These are phyloP conservation scores for Solanum chacoense DNA, from an alignment of 305 asterid species.

Conservation along the genomic window DNA sequence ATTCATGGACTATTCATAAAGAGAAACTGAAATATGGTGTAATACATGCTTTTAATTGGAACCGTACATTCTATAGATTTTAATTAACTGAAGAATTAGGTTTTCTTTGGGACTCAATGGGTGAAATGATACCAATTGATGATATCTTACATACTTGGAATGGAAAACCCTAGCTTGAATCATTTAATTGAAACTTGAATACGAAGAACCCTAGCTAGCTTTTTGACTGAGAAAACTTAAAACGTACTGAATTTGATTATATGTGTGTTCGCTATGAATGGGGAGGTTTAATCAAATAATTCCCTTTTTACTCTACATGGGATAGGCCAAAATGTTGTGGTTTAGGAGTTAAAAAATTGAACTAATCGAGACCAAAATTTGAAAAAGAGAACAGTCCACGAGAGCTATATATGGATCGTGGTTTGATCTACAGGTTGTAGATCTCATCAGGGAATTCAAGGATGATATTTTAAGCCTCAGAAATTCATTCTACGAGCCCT, in stretches of 20 bases:
- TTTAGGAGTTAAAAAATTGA: too few relatives aligned
- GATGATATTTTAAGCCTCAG: not conserved
- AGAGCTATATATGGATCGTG: not conserved
- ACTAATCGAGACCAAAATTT: too few relatives aligned
- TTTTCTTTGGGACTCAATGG: not conserved
- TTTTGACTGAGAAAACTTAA: not conserved
- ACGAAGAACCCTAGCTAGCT: not conserved
- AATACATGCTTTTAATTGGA: not conserved
- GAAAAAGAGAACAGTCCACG: not conserved
- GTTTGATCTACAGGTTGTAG: not conserved
- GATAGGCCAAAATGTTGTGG: not conserved
- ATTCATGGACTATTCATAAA: not conserved
- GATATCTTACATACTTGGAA: not conserved
- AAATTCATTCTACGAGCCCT: not conserved
- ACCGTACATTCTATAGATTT: too few relatives aligned
- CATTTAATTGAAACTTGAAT: too few relatives aligned
- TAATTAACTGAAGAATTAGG: not conserved
- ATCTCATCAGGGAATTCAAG: not conserved
- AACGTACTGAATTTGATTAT: too few relatives aligned
- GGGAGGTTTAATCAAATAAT: not conserved
- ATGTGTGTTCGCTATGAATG: not conserved
- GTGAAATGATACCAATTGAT: not conserved
- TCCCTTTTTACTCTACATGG: not conserved
- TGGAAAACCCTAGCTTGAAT: not conserved
- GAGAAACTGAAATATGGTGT: not conserved